phyloP scores from a whole-genome alignment of 192 early-diverging fungal genomes.

The Coemansia sp. region DNA sequence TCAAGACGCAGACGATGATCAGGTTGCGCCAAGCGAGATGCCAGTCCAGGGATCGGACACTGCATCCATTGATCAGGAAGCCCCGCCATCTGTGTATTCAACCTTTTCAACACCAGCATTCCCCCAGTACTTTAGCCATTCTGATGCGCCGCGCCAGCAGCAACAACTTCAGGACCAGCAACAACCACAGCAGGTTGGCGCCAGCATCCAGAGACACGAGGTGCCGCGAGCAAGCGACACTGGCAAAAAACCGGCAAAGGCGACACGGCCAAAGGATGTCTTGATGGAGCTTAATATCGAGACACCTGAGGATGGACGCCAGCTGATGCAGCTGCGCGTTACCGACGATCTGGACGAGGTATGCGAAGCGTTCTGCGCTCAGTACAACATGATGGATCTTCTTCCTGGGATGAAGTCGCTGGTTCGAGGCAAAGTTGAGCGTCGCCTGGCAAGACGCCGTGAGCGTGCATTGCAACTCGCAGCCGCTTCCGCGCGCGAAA shows the following conservation, averaged over 20 bases:
- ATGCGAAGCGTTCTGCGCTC: slow-evolving; percentile 41
- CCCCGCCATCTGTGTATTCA: slow-evolving; percentile 19
- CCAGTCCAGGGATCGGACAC: slow-evolving; percentile 7
- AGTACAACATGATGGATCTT: slow-evolving; percentile 42
- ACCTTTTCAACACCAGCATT: slow-evolving; percentile 44
- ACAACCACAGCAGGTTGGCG: slow-evolving; percentile 24
- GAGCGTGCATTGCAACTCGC: slow-evolving; percentile 44
- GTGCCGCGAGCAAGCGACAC: slow-evolving; percentile 31
- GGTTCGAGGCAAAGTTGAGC: slow-evolving; percentile 51
- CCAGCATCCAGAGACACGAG: slow-evolving; percentile 22
- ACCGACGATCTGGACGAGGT: slow-evolving; percentile 34
- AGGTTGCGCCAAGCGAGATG: not conserved
- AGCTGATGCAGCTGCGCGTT: slow-evolving; percentile 40
- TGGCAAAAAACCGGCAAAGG: slow-evolving; percentile 2
- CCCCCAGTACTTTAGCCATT: slow-evolving; percentile 46
- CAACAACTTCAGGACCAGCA: slow-evolving; percentile 11
- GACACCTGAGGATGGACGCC: slow-evolving; percentile 38
- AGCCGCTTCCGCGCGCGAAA: slow-evolving; percentile 13
- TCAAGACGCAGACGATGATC: slow-evolving; percentile 9
- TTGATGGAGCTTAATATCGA: slow-evolving; percentile 56
- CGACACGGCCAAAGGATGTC: slow-evolving; percentile 35
- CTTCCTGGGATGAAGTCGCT: slow-evolving; percentile 47
- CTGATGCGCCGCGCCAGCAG: slow-evolving; percentile 18
- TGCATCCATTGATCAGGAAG: not conserved
- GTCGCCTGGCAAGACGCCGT: slow-evolving; percentile 42